These are phyloP conservation scores for Pythium dissimile DNA, from an alignment of 352 stramenopile species.

Conservation along the genomic window DNA sequence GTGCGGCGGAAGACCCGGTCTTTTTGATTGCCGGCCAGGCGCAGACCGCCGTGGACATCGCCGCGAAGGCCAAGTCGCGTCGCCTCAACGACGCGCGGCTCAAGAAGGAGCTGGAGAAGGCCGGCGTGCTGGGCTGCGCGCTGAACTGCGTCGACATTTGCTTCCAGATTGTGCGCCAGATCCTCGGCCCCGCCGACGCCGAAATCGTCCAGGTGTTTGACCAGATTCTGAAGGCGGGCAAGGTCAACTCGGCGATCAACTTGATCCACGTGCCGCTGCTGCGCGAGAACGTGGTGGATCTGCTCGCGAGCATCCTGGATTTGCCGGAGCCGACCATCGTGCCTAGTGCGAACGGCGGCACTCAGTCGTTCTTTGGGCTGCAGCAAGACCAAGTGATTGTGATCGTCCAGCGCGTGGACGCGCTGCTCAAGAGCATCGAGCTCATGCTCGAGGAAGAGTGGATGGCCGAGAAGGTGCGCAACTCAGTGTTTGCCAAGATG, in stretches of 20 bases:
- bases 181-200: constrained; percentile 67
- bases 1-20: constrained; percentile 78
- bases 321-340: constrained; percentile 71
- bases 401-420: constrained; percentile 73
- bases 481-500: constrained; percentile 73
- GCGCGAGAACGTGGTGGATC: constrained; percentile 79
- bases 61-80: constrained; percentile 48
- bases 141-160: constrained; percentile 79
- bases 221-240: constrained; percentile 54
- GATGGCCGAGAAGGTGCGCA: constrained; percentile 82
- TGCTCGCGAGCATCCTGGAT: constrained; percentile 82
- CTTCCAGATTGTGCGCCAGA: constrained; percentile 77
- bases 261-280: constrained; percentile 72
- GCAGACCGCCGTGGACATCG: constrained; percentile 66
- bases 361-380: constrained; percentile 41
- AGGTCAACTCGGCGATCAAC: constrained; percentile 55
- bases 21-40: constrained; percentile 85
- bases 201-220: constrained; percentile 65
- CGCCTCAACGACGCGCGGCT: constrained; percentile 57
- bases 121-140: constrained; percentile 61
- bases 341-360: constrained; percentile 34
- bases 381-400: constrained; percentile 75
- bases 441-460: constrained; percentile 85
- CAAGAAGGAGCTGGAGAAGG: constrained; percentile 73
- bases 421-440: constrained; percentile 77